phyloP scores from a whole-genome alignment of 495 filamentous ascomycete species.

The Cryomyces minteri region DNA sequence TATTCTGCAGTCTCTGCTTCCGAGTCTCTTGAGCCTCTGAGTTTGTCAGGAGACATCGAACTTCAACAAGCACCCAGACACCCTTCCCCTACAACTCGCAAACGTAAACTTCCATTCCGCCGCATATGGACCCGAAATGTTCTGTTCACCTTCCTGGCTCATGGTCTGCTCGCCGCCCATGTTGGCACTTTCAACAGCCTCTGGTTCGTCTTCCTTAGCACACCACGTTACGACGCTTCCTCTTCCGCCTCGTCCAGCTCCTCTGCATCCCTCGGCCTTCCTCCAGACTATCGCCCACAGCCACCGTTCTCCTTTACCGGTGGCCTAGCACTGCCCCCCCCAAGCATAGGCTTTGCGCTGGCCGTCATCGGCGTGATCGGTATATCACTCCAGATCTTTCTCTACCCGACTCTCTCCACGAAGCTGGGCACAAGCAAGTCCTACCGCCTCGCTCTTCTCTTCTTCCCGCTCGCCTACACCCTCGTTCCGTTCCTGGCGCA shows the following conservation, averaged over 20 bases:
- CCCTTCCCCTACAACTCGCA: slow-evolving; percentile 3
- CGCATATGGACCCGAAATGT: slow-evolving; percentile 46
- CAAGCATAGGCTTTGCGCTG: slow-evolving; percentile 48
- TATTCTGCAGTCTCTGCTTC: slow-evolving; percentile 3
- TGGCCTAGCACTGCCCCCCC: slow-evolving; percentile 50
- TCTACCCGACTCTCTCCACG: slow-evolving; percentile 44
- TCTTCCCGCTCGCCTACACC: slow-evolving; percentile 49
- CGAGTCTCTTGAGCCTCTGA: slow-evolving; percentile 2
- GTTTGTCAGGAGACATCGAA: not conserved
- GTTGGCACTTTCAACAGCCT: slow-evolving; percentile 58
- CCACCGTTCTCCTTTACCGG: slow-evolving; percentile 49
- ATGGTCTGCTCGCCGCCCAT: slow-evolving; percentile 51
- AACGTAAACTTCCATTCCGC: slow-evolving; percentile 40
- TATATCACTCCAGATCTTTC: slow-evolving; percentile 46
- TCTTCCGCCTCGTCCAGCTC: slow-evolving; percentile 12
- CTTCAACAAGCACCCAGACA: not conserved
- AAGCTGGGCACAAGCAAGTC: slow-evolving; percentile 42
- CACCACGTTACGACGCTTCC: slow-evolving; percentile 32
- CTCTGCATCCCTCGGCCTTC: slow-evolving; percentile 18
- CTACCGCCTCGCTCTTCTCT: slow-evolving; percentile 36
- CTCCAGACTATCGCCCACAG: slow-evolving; percentile 28
- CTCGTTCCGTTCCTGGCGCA: slow-evolving; percentile 49
- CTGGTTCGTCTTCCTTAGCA: slow-evolving; percentile 54
- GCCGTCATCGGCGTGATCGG: slow-evolving; percentile 49
- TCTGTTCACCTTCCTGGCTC: slow-evolving; percentile 38